Evolutionary conservation across 1,284 basidiomycete species (phyloP).

Genomic region (Schizophyllum amplum): DNA sequence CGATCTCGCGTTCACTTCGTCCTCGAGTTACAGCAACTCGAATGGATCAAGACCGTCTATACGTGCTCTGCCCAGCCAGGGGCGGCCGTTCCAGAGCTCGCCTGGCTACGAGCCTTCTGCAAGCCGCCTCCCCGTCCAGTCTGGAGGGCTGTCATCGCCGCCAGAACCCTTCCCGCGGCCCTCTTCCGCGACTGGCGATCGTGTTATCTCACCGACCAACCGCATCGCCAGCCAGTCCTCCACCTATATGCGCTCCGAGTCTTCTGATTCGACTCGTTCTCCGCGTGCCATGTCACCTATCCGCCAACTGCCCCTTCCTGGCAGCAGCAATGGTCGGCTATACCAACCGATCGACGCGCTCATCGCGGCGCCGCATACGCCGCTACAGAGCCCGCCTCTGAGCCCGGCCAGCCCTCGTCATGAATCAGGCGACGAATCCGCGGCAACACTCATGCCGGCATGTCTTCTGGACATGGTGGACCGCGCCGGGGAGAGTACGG

Average conservation of each 20-base stretch:
- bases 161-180: conserved; percentile 50
- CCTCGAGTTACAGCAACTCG: conserved; percentile 14
- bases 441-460: background rate
- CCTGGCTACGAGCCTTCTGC: conserved; percentile 15
- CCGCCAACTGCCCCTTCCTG: conserved; percentile 23
- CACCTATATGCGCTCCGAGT: conserved; percentile 23
- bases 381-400: conserved; percentile 37
- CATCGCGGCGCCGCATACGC: conserved; percentile 13
- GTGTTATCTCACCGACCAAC: conserved; percentile 35
- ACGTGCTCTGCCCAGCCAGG: conserved; percentile 33
- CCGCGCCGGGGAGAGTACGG: conserved; percentile 13
- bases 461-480: conserved; percentile 8
- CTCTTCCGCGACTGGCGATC: conserved; percentile 45
- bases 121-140: too few species aligned
- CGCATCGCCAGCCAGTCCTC: conserved; percentile 27
- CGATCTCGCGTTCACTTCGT: conserved; percentile 14
- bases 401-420: conserved; percentile 47
- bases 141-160: too few species aligned
- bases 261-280: conserved; percentile 25
- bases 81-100: conserved; percentile 22
- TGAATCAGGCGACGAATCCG: background rate
- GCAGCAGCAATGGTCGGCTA: conserved; percentile 19
- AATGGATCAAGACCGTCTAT: conserved; percentile 12
- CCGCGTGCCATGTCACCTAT: conserved; percentile 32
- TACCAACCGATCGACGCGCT: conserved; percentile 24